phyloP scores from a whole-genome alignment of 371 early-diverging fungal genomes.

The Mortierella sp. region DNA sequence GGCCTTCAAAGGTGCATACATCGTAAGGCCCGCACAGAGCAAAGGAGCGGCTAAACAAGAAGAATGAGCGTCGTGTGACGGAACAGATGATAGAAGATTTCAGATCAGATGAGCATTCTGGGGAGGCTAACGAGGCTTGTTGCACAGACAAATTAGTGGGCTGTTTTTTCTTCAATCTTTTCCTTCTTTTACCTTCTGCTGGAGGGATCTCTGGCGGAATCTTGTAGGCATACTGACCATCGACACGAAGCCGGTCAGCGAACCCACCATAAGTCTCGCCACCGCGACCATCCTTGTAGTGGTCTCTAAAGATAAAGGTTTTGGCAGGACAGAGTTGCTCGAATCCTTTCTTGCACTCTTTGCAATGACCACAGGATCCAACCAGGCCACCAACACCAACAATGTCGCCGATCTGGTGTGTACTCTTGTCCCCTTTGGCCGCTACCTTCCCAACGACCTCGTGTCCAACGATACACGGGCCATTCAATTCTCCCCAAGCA shows the following conservation, averaged over 20 bases:
- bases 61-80: slow-evolving; percentile 52
- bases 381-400: slow-evolving; percentile 21
- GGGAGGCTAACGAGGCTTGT: not conserved
- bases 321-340: slow-evolving; percentile 13
- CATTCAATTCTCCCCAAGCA: slow-evolving; percentile 61
- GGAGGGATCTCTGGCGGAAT: slow-evolving; percentile 51
- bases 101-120: slow-evolving; percentile 26
- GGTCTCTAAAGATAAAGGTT: slow-evolving; percentile 41
- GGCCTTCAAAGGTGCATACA: slow-evolving; percentile 64
- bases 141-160: not conserved
- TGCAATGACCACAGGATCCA: slow-evolving; percentile 16
- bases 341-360: slow-evolving; percentile 12
- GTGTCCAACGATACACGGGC: slow-evolving; percentile 64
- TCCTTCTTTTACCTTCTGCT: slow-evolving; percentile 27
- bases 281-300: slow-evolving; percentile 20
- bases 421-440: slow-evolving; percentile 6
- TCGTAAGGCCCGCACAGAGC: slow-evolving; percentile 80
- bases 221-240: slow-evolving; percentile 35
- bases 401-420: slow-evolving; percentile 64
- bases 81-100: slow-evolving; percentile 66
- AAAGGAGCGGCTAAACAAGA: slow-evolving; percentile 38
- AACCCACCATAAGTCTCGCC: slow-evolving; percentile 53
- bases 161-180: slow-evolving; percentile 34
- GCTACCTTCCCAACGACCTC: slow-evolving; percentile 36
- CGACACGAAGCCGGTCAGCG: slow-evolving; percentile 50